Evolutionary conservation across 768 basidiomycete genomes (phyloP).

Genomic region (Lyophyllum shimeji): DNA sequence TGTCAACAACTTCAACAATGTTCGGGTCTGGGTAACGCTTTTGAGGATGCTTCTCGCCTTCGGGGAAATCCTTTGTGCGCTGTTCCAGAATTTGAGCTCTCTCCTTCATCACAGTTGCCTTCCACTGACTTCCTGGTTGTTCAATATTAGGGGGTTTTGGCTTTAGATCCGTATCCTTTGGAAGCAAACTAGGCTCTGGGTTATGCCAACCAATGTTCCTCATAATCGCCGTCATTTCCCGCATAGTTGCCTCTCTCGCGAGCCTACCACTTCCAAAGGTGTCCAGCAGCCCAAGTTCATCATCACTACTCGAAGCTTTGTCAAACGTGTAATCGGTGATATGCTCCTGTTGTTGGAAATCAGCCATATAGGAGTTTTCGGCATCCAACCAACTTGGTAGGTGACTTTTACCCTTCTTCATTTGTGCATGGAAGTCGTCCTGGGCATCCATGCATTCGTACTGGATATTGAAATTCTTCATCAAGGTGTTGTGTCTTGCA

Average conservation of each 20-base stretch:
- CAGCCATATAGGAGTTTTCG: background rate
- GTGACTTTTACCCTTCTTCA: background rate
- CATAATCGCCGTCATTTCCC: background rate
- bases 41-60: background rate
- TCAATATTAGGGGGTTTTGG: background rate
- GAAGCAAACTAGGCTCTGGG: background rate
- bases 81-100: background rate
- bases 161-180: background rate
- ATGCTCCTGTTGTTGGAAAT: background rate
- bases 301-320: background rate
- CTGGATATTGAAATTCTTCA: constrained; percentile 26
- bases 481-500: constrained; percentile 13
- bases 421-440: constrained; percentile 26
- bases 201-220: background rate
- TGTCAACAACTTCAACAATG: background rate
- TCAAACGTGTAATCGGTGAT: background rate
- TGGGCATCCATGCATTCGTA: constrained; percentile 31
- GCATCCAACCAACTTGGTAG: background rate
- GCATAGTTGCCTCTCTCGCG: background rate
- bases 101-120: background rate
- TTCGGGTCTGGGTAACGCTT: background rate
- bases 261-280: background rate
- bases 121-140: background rate
- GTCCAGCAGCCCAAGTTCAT: background rate
- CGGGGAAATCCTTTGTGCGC: background rate